Percentiles rank a stretch among this genome's conserved stretches.
These are phyloP conservation scores for Volvox carteri DNA, from an alignment of 163 green algal species.

Conservation along the genomic window DNA sequence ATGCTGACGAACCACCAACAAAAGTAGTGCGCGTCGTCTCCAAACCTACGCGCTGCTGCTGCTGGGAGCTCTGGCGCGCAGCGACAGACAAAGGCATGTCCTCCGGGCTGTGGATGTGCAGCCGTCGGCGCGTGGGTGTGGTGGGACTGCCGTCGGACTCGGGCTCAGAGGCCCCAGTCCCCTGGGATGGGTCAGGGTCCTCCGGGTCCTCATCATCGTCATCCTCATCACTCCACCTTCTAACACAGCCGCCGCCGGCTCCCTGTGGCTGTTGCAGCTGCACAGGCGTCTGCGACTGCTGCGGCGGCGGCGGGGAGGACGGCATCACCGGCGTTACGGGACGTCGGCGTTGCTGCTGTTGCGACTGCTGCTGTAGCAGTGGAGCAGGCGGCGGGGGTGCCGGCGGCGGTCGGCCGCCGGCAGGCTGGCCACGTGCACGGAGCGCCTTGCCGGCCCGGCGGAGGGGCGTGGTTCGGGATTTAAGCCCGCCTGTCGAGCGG, in stretches of 20 bases:
- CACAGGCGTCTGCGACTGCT: conserved; percentile 24
- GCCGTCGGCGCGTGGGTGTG: conserved; percentile 6
- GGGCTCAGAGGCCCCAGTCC: neutral
- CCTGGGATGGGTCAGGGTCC: neutral
- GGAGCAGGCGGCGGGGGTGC: neutral
- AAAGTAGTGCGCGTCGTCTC: neutral
- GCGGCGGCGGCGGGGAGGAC: conserved; percentile 31
- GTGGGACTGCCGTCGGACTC: neutral
- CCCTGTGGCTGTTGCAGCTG: conserved; percentile 41
- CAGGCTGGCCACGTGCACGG: neutral
- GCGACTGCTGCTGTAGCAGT: neutral
- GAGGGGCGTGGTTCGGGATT: neutral
- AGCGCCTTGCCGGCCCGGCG: neutral
- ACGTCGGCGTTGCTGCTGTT: neutral
- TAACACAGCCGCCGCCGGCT: neutral
- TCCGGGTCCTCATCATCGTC: neutral
- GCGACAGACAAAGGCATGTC: conserved; percentile 42
- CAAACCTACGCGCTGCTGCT: neutral
- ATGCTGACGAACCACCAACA: too few species aligned
- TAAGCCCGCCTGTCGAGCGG: neutral
- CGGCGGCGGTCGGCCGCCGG: neutral
- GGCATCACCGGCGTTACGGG: neutral
- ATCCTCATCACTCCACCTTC: neutral
- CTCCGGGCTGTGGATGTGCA: conserved; percentile 14
- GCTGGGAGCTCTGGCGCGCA: neutral